A percentile compares a stretch with the other conserved stretches of the same genome.
Conservation (phyloP, 2,329 filamentous ascomycete species). For the Neoascochyta sp. region DNA sequence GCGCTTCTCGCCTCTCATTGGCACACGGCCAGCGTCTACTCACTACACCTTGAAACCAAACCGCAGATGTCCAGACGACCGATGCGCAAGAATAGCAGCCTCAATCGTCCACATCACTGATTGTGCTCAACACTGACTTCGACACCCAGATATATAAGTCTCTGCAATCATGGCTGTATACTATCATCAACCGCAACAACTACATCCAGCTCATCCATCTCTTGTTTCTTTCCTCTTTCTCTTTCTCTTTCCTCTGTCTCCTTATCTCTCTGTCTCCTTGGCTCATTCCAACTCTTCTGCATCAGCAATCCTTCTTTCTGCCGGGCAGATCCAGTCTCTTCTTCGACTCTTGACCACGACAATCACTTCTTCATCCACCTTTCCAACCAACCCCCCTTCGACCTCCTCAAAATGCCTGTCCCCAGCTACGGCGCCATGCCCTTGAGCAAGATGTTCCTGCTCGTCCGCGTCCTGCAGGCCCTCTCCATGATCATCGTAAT, state of each 20-base stretch:
- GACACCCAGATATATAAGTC: too few species aligned
- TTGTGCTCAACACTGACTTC: too few species aligned
- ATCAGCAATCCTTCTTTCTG: not conserved
- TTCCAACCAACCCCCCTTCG: slow-evolving; percentile 5
- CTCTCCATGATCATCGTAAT: slow-evolving; percentile 72
- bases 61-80: slow-evolving; percentile 26
- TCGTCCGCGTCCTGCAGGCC: slow-evolving; percentile 67
- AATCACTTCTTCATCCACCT: slow-evolving; percentile 21
- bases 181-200: slow-evolving; percentile 35
- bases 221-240: slow-evolving; percentile 34
- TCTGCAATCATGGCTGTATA: too few species aligned
- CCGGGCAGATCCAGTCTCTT: slow-evolving; percentile 10
- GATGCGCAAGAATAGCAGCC: slow-evolving; percentile 34
- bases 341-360: slow-evolving; percentile 8
- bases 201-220: slow-evolving; percentile 30
- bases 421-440: slow-evolving; percentile 62
- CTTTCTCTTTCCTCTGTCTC: slow-evolving; percentile 31
- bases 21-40: slow-evolving; percentile 38
- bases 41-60: slow-evolving; percentile 39
- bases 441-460: slow-evolving; percentile 73
- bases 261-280: slow-evolving; percentile 25
- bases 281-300: not conserved
- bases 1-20: slow-evolving; percentile 31
- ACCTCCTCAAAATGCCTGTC: slow-evolving; percentile 46
- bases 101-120: too few species aligned